A percentile compares a stretch with the other conserved stretches of the same genome.
Evolutionary conservation across 2,329 filamentous ascomycete genomes (phyloP).

Genomic region (Aureobasidium sp.): DNA sequence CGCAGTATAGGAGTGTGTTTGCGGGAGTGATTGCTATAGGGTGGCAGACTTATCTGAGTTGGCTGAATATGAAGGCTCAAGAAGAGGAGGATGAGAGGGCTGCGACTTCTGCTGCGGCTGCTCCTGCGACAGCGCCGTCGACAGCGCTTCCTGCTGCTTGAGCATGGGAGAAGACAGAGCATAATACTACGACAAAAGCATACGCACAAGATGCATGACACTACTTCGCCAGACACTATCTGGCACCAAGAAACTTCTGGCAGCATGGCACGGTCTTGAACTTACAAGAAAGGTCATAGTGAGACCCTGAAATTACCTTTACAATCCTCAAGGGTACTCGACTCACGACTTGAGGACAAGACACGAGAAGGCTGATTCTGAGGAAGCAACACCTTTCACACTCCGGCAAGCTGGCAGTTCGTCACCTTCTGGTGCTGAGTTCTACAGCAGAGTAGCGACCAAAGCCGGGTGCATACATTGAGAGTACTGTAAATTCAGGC

Average conservation of each 20-base stretch:
- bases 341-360: not conserved
- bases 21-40: slow-evolving; percentile 68
- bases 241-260: not conserved
- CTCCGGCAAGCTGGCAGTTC: not conserved
- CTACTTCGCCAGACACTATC: not conserved
- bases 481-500: not conserved
- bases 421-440: not conserved
- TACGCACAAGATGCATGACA: not conserved
- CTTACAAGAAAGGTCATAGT: not conserved
- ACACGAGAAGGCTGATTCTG: not conserved
- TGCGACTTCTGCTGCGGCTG: not conserved
- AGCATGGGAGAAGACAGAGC: not conserved
- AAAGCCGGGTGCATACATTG: not conserved
- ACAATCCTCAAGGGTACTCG: not conserved
- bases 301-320: not conserved
- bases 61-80: slow-evolving; percentile 67
- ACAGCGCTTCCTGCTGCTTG: slow-evolving; percentile 4
- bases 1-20: slow-evolving; percentile 74
- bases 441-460: not conserved
- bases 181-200: not conserved
- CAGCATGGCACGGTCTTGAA: not conserved
- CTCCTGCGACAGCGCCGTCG: not conserved
- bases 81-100: slow-evolving; percentile 36
- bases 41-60: slow-evolving; percentile 87
- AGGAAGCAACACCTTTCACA: too few species aligned